These are phyloP conservation scores for Thraustochytrium striatum DNA, from an alignment of 352 stramenopile genomes.

Conservation along the genomic window DNA sequence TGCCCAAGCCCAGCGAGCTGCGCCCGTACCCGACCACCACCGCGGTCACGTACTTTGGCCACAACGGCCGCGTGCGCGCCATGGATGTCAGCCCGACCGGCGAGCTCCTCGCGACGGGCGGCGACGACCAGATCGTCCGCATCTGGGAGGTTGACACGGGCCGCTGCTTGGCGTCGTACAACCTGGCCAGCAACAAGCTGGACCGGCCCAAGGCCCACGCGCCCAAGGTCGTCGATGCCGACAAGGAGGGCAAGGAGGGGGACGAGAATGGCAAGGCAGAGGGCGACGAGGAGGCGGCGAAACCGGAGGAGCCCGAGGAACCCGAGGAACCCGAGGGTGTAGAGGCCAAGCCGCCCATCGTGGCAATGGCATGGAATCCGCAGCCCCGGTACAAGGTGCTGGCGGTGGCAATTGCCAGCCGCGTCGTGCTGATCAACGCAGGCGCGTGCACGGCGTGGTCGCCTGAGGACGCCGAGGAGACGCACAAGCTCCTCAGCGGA, in stretches of 20 bases:
- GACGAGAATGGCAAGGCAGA: constrained; percentile 50
- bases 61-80: constrained; percentile 82
- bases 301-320: too few species aligned
- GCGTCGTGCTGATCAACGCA: constrained; percentile 49
- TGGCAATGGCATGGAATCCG: constrained; percentile 93
- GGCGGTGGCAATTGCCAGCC: constrained; percentile 73
- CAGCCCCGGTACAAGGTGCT: constrained; percentile 91
- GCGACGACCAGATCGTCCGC: constrained; percentile 84
- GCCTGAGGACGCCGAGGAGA: constrained; percentile 15
- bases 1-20: constrained; percentile 93
- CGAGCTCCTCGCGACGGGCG: constrained; percentile 93
- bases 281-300: constrained; percentile 20
- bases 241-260: constrained; percentile 26
- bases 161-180: constrained; percentile 55
- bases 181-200: constrained; percentile 15
- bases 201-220: not conserved
- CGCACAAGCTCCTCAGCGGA: not conserved
- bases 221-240: not conserved
- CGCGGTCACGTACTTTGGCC: constrained; percentile 72
- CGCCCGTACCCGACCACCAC: constrained; percentile 94
- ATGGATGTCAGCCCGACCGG: constrained; percentile 88
- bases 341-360: constrained; percentile 57
- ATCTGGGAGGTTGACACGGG: constrained; percentile 95
- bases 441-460: constrained; percentile 8
- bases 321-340: too few species aligned